Conservation (phyloP, 176 grass and related monocot species). For the Oryza glumipatula region DNA sequence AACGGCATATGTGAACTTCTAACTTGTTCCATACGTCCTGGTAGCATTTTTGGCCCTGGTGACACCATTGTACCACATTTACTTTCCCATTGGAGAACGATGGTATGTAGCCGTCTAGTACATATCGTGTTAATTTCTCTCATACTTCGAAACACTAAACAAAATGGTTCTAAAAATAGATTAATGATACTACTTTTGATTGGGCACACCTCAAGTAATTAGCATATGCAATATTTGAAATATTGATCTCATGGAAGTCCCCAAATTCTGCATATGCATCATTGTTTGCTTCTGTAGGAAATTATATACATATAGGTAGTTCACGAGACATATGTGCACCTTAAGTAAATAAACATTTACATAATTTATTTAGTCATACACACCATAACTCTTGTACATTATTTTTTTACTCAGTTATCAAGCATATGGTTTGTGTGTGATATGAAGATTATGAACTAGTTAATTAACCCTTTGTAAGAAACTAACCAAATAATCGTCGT, state of each 20-base stretch:
- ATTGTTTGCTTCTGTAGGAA: neutral
- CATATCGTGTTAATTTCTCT: neutral
- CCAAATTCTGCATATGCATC: neutral
- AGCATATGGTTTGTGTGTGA: too few relatives aligned
- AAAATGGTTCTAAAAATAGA: neutral
- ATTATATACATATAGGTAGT: too few relatives aligned
- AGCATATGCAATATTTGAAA: neutral
- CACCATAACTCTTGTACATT: too few relatives aligned
- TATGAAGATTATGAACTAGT: too few relatives aligned
- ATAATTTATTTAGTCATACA: neutral
- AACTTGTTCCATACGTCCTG: slow-evolving; percentile 75
- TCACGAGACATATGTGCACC: neutral
- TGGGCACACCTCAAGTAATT: too few relatives aligned
- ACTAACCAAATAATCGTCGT: too few relatives aligned
- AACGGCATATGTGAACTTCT: slow-evolving; percentile 53
- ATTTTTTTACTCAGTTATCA: too few relatives aligned
- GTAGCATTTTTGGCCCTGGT: slow-evolving; percentile 70
- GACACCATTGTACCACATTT: slow-evolving; percentile 48
- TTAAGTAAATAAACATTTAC: neutral
- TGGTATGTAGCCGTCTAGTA: neutral
- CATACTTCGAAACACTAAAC: neutral
- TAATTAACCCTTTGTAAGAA: too few relatives aligned
- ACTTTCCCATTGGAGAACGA: neutral
- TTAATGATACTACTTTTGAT: neutral
- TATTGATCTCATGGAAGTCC: neutral